Conservation (phyloP, 2,329 filamentous ascomycete species). For the Sporothrix inflata region DNA sequence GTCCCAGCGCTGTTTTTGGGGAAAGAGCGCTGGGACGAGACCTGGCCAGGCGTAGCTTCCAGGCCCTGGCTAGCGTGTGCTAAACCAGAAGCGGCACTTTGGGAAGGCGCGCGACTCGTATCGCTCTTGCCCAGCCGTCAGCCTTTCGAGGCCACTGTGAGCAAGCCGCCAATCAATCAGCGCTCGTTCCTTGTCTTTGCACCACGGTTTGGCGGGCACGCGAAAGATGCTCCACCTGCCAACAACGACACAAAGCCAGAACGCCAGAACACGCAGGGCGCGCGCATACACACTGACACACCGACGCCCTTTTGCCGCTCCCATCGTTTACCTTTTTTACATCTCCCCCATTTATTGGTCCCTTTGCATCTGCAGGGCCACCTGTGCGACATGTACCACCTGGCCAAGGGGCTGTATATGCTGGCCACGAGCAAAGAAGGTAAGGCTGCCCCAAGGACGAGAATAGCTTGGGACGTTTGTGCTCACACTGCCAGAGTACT, state of each 20-base stretch:
- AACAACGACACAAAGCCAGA: neutral
- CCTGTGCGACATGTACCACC: slow-evolving; percentile 76
- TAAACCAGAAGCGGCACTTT: slow-evolving; percentile 9
- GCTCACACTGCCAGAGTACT: slow-evolving; percentile 72
- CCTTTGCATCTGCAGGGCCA: neutral
- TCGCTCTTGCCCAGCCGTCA: neutral
- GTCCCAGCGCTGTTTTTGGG: neutral
- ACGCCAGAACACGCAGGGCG: neutral
- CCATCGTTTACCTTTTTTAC: neutral
- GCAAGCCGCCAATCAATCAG: neutral
- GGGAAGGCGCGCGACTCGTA: neutral
- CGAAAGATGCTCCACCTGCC: neutral
- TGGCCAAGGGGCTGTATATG: slow-evolving; percentile 91
- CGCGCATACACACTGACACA: neutral
- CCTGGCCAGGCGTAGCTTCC: neutral
- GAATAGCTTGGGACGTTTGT: too few species aligned
- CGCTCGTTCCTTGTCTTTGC: neutral
- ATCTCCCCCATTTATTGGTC: neutral
- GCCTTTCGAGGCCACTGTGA: neutral
- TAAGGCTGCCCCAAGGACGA: slow-evolving; percentile 42
- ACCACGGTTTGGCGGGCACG: too few species aligned
- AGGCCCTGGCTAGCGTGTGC: neutral
- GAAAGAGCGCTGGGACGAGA: neutral
- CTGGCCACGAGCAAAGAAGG: slow-evolving; percentile 97
- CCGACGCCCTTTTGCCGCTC: neutral